Conservation (phyloP, 1,284 basidiomycete genomes). For the Inonotus hispidus region DNA sequence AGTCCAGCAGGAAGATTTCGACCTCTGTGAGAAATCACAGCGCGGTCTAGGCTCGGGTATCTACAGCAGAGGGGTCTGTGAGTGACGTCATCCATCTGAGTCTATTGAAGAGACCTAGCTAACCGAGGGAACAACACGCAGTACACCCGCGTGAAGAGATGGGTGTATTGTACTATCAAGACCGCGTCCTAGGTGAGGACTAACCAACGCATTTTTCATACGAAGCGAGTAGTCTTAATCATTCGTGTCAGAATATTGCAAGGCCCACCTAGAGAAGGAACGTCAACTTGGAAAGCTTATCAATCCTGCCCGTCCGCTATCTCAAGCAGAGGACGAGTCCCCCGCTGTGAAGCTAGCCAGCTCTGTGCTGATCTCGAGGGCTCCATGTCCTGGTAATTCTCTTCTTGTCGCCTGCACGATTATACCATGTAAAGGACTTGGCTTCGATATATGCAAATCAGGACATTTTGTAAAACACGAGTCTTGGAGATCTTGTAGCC, state of each 20-base stretch:
- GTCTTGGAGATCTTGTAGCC: no score
- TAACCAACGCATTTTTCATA: not conserved
- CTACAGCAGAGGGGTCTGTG: slow-evolving; percentile 22
- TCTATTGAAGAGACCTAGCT: not conserved
- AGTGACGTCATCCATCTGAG: not conserved
- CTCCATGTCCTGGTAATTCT: slow-evolving; percentile 12
- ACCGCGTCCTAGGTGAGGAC: slow-evolving; percentile 20
- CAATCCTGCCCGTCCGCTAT: slow-evolving; percentile 21
- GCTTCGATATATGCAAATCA: not conserved
- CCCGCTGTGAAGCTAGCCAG: slow-evolving; percentile 7
- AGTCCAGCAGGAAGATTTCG: slow-evolving; percentile 26
- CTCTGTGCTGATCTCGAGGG: slow-evolving; percentile 9
- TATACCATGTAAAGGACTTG: not conserved
- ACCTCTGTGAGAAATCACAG: slow-evolving; percentile 24
- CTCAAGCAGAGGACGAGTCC: slow-evolving; percentile 2
- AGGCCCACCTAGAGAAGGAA: slow-evolving; percentile 23
- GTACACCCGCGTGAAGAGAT: slow-evolving; percentile 25
- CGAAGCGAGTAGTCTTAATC: not conserved
- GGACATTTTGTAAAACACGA: no score
- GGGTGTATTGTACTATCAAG: slow-evolving; percentile 25
- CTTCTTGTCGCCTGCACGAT: not conserved
- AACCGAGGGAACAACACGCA: not conserved
- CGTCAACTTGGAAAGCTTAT: slow-evolving; percentile 21
- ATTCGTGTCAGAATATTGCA: slow-evolving; percentile 14
- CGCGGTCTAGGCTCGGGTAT: slow-evolving; percentile 24